Percentiles rank a stretch among this genome's conserved stretches.
Evolutionary conservation across 2,329 filamentous ascomycete species (phyloP).

Genomic region (Paecilomyces fulvus): DNA sequence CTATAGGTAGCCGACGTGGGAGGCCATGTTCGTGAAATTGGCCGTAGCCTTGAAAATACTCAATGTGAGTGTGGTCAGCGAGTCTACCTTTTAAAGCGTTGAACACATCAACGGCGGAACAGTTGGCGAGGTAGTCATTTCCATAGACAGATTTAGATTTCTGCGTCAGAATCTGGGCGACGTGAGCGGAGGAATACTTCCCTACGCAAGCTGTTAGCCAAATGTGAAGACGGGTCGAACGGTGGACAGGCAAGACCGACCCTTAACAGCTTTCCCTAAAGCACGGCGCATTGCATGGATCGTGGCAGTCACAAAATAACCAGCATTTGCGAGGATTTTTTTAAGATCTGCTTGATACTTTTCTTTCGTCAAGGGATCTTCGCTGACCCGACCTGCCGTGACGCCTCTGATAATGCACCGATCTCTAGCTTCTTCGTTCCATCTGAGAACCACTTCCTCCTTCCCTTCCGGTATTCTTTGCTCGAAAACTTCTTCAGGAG

Average conservation of each 20-base stretch:
- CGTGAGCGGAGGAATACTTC: not conserved
- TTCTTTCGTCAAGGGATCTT: conserved; percentile 4
- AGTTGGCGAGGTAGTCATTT: conserved; percentile 4
- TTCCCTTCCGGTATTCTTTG: conserved; percentile 6
- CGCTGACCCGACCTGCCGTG: conserved; percentile 2
- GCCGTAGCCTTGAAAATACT: conserved; percentile 5
- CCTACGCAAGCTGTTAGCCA: conserved; percentile 1
- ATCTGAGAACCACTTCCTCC: conserved; percentile 3
- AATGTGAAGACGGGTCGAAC: not conserved
- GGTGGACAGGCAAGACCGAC: not conserved
- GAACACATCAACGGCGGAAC: conserved; percentile 3
- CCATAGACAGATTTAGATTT: conserved; percentile 1
- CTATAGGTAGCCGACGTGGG: conserved; percentile 2
- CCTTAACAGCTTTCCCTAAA: conserved; percentile 2
- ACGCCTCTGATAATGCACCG: conserved; percentile 3
- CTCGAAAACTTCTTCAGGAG: conserved; percentile 2
- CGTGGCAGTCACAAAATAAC: conserved; percentile 4
- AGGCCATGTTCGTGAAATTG: conserved; percentile 4
- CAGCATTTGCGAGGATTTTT: conserved; percentile 2
- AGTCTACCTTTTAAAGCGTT: not conserved
- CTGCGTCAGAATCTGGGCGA: conserved; percentile 2
- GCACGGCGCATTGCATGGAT: conserved; percentile 3
- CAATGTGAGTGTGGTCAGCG: conserved; percentile 5
- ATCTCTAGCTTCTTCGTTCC: conserved; percentile 5
- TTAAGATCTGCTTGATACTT: not conserved